These are phyloP conservation scores for Glycyrrhiza uralensis DNA, from an alignment of 306 rosid species.

Conservation along the genomic window DNA sequence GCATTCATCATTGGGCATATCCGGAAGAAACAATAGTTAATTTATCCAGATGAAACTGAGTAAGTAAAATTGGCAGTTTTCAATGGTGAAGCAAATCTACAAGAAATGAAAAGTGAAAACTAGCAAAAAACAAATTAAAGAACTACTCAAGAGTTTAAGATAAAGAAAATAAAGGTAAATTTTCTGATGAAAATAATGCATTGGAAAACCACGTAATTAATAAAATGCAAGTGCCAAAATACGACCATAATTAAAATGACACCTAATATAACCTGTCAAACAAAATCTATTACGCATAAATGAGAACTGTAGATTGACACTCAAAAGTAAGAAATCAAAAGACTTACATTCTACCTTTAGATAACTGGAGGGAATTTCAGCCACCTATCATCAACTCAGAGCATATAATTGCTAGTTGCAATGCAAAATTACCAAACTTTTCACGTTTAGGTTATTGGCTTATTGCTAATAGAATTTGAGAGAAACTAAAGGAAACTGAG, in stretches of 20 bases:
- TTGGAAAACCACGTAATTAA: neutral
- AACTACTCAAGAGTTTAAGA: neutral
- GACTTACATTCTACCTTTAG: neutral
- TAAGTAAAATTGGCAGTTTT: neutral
- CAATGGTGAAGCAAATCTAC: neutral
- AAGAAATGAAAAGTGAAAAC: neutral
- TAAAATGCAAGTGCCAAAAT: neutral
- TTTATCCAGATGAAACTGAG: neutral
- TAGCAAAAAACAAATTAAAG: neutral
- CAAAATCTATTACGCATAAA: neutral
- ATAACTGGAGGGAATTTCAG: neutral
- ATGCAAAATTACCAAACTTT: neutral
- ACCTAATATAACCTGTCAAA: neutral
- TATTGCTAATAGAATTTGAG: too few species aligned
- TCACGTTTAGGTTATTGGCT: neutral
- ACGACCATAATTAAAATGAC: neutral
- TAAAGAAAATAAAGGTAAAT: neutral
- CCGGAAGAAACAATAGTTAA: neutral
- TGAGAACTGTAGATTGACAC: neutral
- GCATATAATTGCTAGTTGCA: neutral
- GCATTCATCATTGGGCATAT: conserved; percentile 32
- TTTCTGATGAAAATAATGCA: neutral
- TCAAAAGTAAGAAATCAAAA: neutral
- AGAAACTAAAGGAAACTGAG: too few species aligned
- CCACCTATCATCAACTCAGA: neutral